phyloP scores from a whole-genome alignment of 345 rosid genomes.

The Eucalyptus guilfoylei region DNA sequence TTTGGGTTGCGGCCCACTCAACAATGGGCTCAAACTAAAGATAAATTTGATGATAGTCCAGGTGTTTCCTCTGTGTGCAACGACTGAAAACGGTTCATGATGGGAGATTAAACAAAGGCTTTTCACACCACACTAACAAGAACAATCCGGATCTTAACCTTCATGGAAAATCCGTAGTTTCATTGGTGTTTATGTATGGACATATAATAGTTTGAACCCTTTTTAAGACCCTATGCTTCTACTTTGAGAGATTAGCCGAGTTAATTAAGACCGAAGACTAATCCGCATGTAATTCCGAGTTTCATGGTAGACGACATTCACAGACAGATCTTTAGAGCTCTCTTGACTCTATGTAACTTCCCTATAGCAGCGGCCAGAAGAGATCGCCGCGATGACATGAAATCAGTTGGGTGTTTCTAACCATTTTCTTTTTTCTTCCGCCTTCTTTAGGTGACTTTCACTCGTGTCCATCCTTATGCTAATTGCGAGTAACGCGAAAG shows the following conservation, averaged over 20 bases:
- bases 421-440: neutral
- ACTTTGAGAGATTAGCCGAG: neutral
- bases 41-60: neutral
- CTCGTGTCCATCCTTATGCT: neutral
- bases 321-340: neutral
- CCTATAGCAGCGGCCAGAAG: fast-evolving
- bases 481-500: neutral
- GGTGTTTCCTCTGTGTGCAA: neutral
- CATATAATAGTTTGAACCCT: neutral
- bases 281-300: neutral
- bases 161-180: neutral
- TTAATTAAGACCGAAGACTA: neutral
- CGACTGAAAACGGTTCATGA: neutral
- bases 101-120: neutral
- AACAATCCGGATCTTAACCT: neutral
- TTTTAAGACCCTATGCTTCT: neutral
- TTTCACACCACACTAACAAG: neutral
- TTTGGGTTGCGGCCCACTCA: neutral
- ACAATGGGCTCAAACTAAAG: neutral
- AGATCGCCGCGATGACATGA: neutral
- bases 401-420: neutral
- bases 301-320: neutral
- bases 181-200: neutral
- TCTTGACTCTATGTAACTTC: neutral
- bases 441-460: neutral